Conservation (phyloP, 345 rosid genomes). For the Hibiscus syriacus region DNA sequence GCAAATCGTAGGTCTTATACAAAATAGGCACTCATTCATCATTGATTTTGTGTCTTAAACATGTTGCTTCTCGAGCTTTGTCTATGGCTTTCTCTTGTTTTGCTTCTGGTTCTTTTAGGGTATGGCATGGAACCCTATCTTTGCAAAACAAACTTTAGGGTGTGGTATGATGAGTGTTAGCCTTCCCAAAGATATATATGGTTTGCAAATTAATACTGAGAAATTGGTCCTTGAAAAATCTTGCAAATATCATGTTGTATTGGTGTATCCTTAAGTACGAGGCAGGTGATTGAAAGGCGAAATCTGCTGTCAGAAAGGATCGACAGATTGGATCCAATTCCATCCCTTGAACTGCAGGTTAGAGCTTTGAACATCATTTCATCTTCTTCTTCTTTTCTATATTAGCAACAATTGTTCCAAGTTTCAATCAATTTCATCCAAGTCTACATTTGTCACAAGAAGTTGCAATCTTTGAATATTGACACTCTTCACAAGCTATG, state of each 20-base stretch:
- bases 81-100: background rate
- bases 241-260: background rate
- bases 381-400: background rate
- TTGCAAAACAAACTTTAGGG: no score
- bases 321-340: slow-evolving; percentile 13
- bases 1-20: background rate
- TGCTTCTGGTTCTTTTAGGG: background rate
- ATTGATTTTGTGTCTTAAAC: background rate
- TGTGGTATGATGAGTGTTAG: no score
- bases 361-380: background rate
- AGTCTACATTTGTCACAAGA: no score
- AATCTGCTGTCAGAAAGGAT: slow-evolving; percentile 15
- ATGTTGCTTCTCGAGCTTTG: background rate
- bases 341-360: slow-evolving; percentile 33
- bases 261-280: slow-evolving; percentile 16
- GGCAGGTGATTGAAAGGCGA: slow-evolving; percentile 27
- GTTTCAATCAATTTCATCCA: background rate
- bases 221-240: no score
- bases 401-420: background rate
- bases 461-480: no score
- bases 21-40: background rate
- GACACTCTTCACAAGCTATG: no score
- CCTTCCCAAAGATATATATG: no score
- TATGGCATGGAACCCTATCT: background rate
- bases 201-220: no score